phyloP scores from a whole-genome alignment of 257 asterid genomes.

The Przewalskia tangutica region DNA sequence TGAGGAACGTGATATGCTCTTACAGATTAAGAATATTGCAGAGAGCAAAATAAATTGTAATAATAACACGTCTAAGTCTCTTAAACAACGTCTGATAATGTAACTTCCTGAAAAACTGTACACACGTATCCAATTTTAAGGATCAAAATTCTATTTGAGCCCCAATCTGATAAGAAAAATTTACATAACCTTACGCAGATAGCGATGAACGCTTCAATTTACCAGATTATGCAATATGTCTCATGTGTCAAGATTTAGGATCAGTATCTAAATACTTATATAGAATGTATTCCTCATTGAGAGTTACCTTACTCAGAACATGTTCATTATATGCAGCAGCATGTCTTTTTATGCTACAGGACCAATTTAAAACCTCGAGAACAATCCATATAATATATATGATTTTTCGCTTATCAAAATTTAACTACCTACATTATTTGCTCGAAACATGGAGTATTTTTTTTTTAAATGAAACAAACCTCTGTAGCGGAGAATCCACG shows the following conservation, averaged over 20 bases:
- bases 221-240: background rate
- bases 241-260: background rate
- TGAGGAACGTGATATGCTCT: background rate
- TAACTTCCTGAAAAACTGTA: background rate
- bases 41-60: background rate
- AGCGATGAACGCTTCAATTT: background rate
- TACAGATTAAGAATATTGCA: background rate
- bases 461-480: constrained; percentile 31
- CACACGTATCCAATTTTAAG: background rate
- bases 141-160: background rate
- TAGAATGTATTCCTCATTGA: background rate
- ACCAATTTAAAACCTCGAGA: background rate
- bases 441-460: background rate
- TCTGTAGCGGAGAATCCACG: constrained; percentile 60
- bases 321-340: background rate
- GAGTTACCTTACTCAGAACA: background rate
- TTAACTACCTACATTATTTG: background rate
- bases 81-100: background rate
- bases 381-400: background rate
- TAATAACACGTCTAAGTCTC: background rate
- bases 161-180: background rate
- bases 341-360: background rate
- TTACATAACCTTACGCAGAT: background rate
- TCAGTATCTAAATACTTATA: background rate
- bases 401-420: background rate